Evolutionary conservation across 495 filamentous ascomycete genomes (phyloP), one percentile per base, ranked within the genome.

Genomic region (Daldinia loculata): DNA sequence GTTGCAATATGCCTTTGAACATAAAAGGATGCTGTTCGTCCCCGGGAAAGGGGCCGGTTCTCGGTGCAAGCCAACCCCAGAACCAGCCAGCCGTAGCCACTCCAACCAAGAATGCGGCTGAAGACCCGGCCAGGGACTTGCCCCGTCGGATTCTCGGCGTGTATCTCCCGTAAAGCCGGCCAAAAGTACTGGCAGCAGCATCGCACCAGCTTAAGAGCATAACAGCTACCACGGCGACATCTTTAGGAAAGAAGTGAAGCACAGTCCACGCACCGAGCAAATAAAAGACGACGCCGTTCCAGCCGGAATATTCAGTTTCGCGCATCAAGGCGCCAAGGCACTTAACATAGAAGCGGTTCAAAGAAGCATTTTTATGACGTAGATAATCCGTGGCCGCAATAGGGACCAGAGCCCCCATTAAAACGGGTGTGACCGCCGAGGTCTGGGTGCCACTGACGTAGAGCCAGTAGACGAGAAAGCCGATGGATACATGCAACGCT

Each of bases 231-330:
- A 97, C 89, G 2, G 90, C 93, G n/a, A 98, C 87, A 70, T 99
- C 95, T 79, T 98, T 98, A 27, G 94, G 94, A 77, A 94, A 94
- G 79, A 93, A 94, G 63, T 88, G 85, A 45, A 99, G 85, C 26
- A 92, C 94, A 17, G 88, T 85, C 84, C 93, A 98, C 22, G 94
- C 90, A 14, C 95, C 95, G 11, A 97, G 86, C 6, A 99, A 87
- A 75, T 98, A 99, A 86, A 92, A 97, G 61, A 99, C 94, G 59
- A 98, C 95, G 43, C 95, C 95, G 76, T 99, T 99, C 83, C 91
- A 98, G 36, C 92, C 92, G 15, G 87, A 82, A 60, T 94, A 97
- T 80, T 99, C 95, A 61, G 89, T 92, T 83, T 99, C 95, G 61
- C 95, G 91, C 95, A 99, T 99, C 63, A 98, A 83, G 14, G 93